A percentile compares a stretch with the other conserved stretches of the same genome.
Conservation (phyloP, 805 yeast genomes). For the Saccharomyces paradoxus region DNA sequence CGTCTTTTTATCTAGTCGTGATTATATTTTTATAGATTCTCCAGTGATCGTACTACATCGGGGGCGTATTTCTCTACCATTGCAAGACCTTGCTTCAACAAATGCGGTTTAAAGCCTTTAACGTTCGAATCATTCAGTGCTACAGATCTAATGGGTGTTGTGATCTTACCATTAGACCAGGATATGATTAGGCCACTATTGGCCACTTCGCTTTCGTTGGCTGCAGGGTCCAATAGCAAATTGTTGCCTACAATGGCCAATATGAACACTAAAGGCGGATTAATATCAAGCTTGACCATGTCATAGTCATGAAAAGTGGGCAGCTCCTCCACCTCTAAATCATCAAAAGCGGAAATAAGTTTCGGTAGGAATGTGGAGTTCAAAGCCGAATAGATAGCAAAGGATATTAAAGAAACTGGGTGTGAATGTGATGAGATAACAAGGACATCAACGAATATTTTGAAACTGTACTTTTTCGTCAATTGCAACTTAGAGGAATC, state of each 20-base stretch:
- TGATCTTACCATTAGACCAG: constrained; percentile 58
- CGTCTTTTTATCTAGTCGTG: background rate
- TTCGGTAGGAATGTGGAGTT: constrained; percentile 70
- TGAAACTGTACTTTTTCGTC: constrained; percentile 68
- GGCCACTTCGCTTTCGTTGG: constrained; percentile 80
- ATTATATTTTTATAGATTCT: constrained; percentile 23
- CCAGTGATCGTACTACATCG: constrained; percentile 52
- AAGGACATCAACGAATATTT: constrained; percentile 70
- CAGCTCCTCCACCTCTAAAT: constrained; percentile 66
- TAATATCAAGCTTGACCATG: constrained; percentile 51
- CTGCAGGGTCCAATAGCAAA: constrained; percentile 71
- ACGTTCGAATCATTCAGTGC: constrained; percentile 44
- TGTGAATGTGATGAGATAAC: constrained; percentile 70
- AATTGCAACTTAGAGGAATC: constrained; percentile 48
- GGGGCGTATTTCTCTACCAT: constrained; percentile 56
- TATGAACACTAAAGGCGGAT: constrained; percentile 66
- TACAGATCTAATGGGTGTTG: constrained; percentile 67
- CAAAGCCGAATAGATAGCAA: constrained; percentile 75
- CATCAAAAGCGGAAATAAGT: constrained; percentile 58
- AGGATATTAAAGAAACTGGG: constrained; percentile 72
- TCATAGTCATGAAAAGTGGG: constrained; percentile 85
- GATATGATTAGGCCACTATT: constrained; percentile 76
- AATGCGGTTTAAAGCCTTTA: constrained; percentile 45
- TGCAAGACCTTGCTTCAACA: constrained; percentile 46
- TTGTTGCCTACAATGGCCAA: constrained; percentile 66